phyloP scores from a whole-genome alignment of 169 alveolate genomes.

The Perkinsus chesapeaki region DNA sequence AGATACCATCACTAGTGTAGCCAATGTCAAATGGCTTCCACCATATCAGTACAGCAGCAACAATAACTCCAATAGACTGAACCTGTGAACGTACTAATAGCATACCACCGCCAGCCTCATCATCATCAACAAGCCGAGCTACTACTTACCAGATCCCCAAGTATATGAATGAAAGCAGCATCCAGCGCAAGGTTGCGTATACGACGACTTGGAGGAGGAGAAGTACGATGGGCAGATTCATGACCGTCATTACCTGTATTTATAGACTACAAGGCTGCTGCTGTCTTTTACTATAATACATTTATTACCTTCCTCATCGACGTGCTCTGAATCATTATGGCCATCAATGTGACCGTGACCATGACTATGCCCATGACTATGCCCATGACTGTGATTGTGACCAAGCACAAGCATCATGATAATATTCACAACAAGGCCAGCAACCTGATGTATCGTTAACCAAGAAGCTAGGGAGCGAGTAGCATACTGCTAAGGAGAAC shows the following conservation, averaged over 20 bases:
- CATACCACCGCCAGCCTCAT: background rate
- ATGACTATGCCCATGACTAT: background rate
- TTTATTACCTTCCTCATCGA: background rate
- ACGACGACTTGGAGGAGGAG: constrained; percentile 12
- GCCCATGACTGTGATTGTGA: background rate
- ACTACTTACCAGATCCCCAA: constrained; percentile 61
- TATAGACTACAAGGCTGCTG: no score
- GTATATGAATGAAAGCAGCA: constrained; percentile 70
- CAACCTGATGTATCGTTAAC: background rate
- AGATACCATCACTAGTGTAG: background rate
- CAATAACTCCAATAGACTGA: constrained; percentile 70
- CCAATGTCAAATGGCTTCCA: constrained; percentile 30
- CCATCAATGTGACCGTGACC: constrained; percentile 8
- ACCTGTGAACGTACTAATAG: background rate
- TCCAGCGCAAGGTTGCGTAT: constrained; percentile 53
- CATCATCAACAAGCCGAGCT: no score
- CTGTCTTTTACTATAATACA: no score
- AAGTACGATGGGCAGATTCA: background rate
- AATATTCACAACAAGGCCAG: background rate
- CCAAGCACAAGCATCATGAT: background rate
- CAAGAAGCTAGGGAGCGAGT: background rate
- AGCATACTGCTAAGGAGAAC: background rate
- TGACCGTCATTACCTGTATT: background rate
- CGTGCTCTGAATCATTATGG: constrained; percentile 5
- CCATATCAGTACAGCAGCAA: constrained; percentile 66